Conservation (phyloP, 2,329 filamentous ascomycete genomes). For the Penicillium hordei region DNA sequence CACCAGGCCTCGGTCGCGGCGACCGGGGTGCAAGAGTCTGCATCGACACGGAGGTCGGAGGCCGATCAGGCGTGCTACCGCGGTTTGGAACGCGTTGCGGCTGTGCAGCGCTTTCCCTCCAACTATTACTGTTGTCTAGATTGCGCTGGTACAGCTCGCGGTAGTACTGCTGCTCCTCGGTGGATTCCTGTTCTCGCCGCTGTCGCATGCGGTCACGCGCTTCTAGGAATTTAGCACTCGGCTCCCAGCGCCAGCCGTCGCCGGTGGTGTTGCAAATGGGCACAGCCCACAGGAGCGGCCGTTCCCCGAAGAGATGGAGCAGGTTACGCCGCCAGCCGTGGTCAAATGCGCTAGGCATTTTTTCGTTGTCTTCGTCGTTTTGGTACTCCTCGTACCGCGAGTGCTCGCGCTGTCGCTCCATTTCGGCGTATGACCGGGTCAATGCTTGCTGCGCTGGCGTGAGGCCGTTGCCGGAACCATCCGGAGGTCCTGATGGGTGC, state of each 20-base stretch:
- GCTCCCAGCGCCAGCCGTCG: slow-evolving; percentile 93
- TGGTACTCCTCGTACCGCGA: slow-evolving; percentile 77
- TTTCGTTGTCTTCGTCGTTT: slow-evolving; percentile 83
- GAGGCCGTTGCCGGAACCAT: slow-evolving; percentile 20
- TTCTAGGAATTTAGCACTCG: slow-evolving; percentile 74
- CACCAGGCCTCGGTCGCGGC: slow-evolving; percentile 36
- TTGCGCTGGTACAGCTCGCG: slow-evolving; percentile 39
- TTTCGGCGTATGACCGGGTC: slow-evolving; percentile 51
- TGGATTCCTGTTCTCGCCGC: slow-evolving; percentile 32
- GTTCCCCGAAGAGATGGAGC: slow-evolving; percentile 74
- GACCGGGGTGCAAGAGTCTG: slow-evolving; percentile 43
- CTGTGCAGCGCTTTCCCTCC: slow-evolving; percentile 24
- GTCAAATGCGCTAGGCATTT: slow-evolving; percentile 90
- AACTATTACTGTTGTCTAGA: slow-evolving; percentile 32
- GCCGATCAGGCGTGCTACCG: slow-evolving; percentile 31
- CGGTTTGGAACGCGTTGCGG: slow-evolving; percentile 23
- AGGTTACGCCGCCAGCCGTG: slow-evolving; percentile 81
- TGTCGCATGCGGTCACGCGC: slow-evolving; percentile 47
- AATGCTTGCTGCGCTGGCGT: slow-evolving; percentile 49
- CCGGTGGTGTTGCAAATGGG: slow-evolving; percentile 83
- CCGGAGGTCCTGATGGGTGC: slow-evolving; percentile 18
- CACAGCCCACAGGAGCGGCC: slow-evolving; percentile 70
- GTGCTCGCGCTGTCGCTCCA: slow-evolving; percentile 64
- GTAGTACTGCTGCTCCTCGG: slow-evolving; percentile 34
- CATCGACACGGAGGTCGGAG: slow-evolving; percentile 45